Evolutionary conservation across 768 basidiomycete species (phyloP), one percentile per base, ranked within the genome.

Genomic region (Glaciozyma antarctica): DNA sequence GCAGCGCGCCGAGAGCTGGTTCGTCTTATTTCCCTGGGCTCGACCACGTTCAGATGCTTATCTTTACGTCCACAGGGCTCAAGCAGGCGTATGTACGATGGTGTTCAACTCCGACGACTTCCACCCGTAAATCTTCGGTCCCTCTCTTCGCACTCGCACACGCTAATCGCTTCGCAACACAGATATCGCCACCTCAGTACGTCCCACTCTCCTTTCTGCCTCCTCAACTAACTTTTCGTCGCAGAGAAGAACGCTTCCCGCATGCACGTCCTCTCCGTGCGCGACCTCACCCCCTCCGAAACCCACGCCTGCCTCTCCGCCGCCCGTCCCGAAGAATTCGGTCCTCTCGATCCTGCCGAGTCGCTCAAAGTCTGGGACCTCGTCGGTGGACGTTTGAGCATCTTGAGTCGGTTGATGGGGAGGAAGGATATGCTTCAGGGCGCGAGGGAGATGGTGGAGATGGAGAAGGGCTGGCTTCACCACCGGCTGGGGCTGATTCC

Each of bases 1-100:
- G 74, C 88, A 88, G 73, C 82, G 85, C 62, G 90, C 88, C 8
- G 90, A 92, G 75, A 77, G 85, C 9, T 93, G 92, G 89, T 63
- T 32, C 26, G 34, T 17, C 41, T 52, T n/a, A 22, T 44, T 44
- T 26, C 21, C 5, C 32, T 24, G 32, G 4, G 4, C 49, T 61
- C 19, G 32, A 26, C 44, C 62, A 70, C 64, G 26, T 19, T 5
- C 21, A 24, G 44, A 61, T 70, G 62, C 30, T 15, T 34, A 9
- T 22, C 28, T 48, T 67, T n/a, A 56, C 10, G 7, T 21, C 24
- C 19, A 0, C 62, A 62, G 44, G 64, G 48, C 38, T 41, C 66
- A 86, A 5, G 62, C 67, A n/a, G 87, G 87, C 21, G 86, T 88
- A 58, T 75, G 87, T 64, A 90, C 87, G 10, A 80, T 89, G 75